Base-by-base conservation (phyloP, 805 yeast species). In the Hyphopichia homilentoma region DNA sequence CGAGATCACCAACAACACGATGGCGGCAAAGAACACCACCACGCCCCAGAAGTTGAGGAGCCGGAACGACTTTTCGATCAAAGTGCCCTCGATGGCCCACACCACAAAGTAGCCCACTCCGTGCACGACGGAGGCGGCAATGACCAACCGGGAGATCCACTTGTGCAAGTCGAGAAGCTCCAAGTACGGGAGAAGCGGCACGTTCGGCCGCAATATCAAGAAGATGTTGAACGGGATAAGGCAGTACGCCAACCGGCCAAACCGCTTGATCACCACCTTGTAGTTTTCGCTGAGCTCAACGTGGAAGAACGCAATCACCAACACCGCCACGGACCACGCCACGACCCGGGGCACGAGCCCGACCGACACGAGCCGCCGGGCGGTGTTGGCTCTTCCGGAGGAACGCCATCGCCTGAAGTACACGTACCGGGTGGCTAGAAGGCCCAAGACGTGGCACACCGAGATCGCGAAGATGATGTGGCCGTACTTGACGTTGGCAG, bases 141-240 rank as follows among this genome's bases (percentile, higher is more conserved):
- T 48, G 15, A 81, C 69, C 2, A 78, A 23, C 37, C 90, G 60
- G 4, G 88, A 79, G 1, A 81, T 42, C 89, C 90, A 82, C 45
- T 81, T 81, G 50, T 84, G 94, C 6, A 83, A 44, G 13, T 64
- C 64, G 8, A 84, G 47, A 9, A 75, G 57, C 32, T 73, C 75
- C 37, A 80, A 51, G 45, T 84, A 84, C 32, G 54, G 71, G 46
- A 48, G 72, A 33, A 59, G 48, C 16, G 33, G 32, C 6, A 38
- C 29, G 16, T 47, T 38, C 2, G 87, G 86, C 34, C 81, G 62
- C 9, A 81, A 44, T 2, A 75, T 75, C 12, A 82, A 46, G 23
- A 74, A 64, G 3, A 81, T 57, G 41, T 76, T 75, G 21, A 83
- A 53, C 0, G 87, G 81, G 2, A 79, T 52, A 28, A 84, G 54